Conservation (phyloP, 1,284 basidiomycete species). For the Anthracocystis panici-leucophaei region DNA sequence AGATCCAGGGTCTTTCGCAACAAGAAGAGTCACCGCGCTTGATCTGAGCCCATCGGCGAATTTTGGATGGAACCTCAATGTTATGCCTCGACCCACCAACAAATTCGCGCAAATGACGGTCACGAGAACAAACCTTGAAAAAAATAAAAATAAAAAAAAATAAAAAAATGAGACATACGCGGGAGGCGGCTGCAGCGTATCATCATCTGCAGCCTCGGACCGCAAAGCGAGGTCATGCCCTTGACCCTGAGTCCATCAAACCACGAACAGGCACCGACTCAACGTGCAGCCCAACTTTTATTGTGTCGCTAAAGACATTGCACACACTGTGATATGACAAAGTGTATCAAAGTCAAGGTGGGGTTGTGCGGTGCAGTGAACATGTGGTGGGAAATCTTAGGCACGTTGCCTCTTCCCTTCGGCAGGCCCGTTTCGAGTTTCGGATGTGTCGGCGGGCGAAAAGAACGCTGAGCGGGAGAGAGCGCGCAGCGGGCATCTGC, state of each 20-base stretch:
- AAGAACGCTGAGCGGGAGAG: background rate
- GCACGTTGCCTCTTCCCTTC: background rate
- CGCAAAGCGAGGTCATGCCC: slow-evolving; percentile 12
- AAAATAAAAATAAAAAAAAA: too few species aligned
- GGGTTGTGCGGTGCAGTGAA: too few species aligned
- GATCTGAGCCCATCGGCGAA: slow-evolving; percentile 11
- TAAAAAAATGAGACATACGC: background rate
- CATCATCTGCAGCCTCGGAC: background rate
- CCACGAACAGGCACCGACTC: background rate
- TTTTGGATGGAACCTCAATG: background rate
- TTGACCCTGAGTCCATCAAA: background rate
- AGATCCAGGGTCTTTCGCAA: slow-evolving; percentile 5
- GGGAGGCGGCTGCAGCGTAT: too few species aligned
- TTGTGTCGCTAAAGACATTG: too few species aligned
- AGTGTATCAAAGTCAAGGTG: background rate
- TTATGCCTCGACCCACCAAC: too few species aligned
- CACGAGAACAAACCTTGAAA: slow-evolving; percentile 3
- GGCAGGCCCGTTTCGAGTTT: slow-evolving; percentile 3
- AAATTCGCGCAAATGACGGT: background rate
- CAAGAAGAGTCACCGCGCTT: too few species aligned
- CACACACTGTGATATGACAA: too few species aligned
- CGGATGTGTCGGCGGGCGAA: slow-evolving; percentile 25
- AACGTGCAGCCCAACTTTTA: too few species aligned
- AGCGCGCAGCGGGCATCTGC: background rate
- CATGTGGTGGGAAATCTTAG: too few species aligned